Evolutionary conservation across 1,284 basidiomycete genomes (phyloP), one percentile per base, ranked within the genome.

Genomic region (Hymenochaete sp.): DNA sequence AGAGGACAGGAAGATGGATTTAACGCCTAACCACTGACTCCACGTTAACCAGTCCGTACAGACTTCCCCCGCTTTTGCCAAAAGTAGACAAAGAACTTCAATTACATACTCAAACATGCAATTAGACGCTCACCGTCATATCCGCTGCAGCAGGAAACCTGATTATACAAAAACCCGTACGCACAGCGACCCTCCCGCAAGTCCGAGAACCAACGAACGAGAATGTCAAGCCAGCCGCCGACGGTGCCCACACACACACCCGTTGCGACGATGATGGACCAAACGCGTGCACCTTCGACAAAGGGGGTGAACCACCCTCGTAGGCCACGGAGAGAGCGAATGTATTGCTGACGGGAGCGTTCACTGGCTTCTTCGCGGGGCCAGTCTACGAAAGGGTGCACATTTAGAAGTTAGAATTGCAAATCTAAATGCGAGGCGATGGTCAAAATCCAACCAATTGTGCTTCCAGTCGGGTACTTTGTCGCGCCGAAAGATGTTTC

Each of bases 191-290:
- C 84, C 59, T 80, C 75, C 13, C 80, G 68, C 27, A 88, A 58
- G 55, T 87, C 83, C 33, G 73, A 74, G 45, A 88, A 62, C 84
- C 83, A 88, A 60, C 76, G 76, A 7, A 84, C 81, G 24, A 86
- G 62, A 3, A 87, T 73, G 59, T 87, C 84, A 45, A 88, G 57
- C 73, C 76, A 83, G 4, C 79, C 83, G 21, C 83, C 83, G 18
- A 77, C 70, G 3, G 80, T 61, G 1, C 84, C 83, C 38, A 83
- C 75, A 0, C 78, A 77, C n/a, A 79, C 57, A 9, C 82, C 82
- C 10, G 79, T 81, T 38, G 72, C 54, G 43, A 84, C 68, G 18
- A 82, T 70, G 27, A 84, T 75, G 31, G 84, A 60, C 82, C 82
- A 86, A 55, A 81, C 71, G 38, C 73, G 67, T 11, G 71, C 67